Base-by-base conservation (phyloP, 2,329 filamentous ascomycete genomes). In the Diplodia corticola region DNA sequence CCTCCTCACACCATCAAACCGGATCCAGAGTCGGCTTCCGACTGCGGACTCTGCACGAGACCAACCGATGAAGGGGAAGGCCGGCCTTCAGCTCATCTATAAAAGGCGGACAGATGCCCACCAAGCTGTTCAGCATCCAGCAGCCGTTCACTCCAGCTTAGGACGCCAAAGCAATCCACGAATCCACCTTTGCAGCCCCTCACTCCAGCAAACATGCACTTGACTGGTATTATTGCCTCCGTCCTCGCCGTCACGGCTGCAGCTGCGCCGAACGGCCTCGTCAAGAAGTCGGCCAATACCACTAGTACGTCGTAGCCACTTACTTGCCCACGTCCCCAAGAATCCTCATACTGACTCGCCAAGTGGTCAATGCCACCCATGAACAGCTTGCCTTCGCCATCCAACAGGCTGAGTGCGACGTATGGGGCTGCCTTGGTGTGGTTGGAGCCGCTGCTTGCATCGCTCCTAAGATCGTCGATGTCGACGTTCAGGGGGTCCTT, bases 341-440 rank as follows among this genome's bases (percentile, higher is more conserved):
- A 20, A 13, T 40, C 37, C 37, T 40, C 37, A 7, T 37, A 12
- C n/a, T 35, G 28, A 20, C 28, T 22, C 10, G 4, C 13, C 17
- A 35, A 54, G 24, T 20, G 9, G 30, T 20, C 28, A 33, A 33
- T 3, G 35, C 40, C 6, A 26, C 54, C 12, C 35, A 35, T 10
- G 22, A 40, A 2, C 54, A 59, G 35, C 17, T 59, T 22, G 28
- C 17, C 5, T 69, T 89, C 91, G 37, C 80, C 97, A 12, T 93
- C 93, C 22, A 93, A 92, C 76, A 89, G 91, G 63, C 92, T 95
- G 75, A 83, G 87, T 69, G 88, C 89, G 69, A 91, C 91, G 68
- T 86, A 89, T 3, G 86, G 84, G 49, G 90, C 93, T 53, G 80
- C 87, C 30, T 93, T 17, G n/a, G 33, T 10, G 20, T 44, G 4